These are phyloP conservation scores for Penicillium digitatum DNA, from an alignment of 2,329 filamentous ascomycete genomes.

Conservation along the genomic window DNA sequence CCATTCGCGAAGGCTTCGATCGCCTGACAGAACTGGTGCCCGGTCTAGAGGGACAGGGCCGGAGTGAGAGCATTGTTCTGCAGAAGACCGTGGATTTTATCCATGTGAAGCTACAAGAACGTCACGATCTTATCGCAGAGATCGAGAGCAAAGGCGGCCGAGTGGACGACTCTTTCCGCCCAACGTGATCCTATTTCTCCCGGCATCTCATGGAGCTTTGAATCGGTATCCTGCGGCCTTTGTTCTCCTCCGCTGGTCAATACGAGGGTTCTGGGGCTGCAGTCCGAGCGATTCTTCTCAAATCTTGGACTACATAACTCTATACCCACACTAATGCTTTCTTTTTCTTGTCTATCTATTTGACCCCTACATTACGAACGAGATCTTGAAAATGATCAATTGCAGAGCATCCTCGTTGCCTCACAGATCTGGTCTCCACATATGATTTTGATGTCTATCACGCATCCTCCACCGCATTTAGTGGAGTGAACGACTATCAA, in stretches of 20 bases:
- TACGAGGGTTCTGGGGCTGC: not conserved
- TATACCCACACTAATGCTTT: slow-evolving; percentile 14
- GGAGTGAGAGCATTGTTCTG: slow-evolving; percentile 81
- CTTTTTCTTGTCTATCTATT: slow-evolving; percentile 1
- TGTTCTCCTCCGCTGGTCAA: slow-evolving; percentile 3
- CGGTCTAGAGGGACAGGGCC: slow-evolving; percentile 74
- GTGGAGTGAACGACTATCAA: not conserved
- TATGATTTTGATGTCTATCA: not conserved
- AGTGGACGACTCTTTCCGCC: slow-evolving; percentile 45
- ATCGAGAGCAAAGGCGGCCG: slow-evolving; percentile 58
- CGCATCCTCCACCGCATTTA: not conserved
- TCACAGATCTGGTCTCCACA: not conserved
- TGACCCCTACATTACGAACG: not conserved
- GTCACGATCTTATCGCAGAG: slow-evolving; percentile 55
- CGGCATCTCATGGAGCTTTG: not conserved
- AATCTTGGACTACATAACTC: slow-evolving; percentile 7
- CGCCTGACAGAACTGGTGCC: slow-evolving; percentile 75
- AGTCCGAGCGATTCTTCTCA: slow-evolving; percentile 4
- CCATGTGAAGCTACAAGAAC: slow-evolving; percentile 56
- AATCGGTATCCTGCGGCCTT: not conserved
- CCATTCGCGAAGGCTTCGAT: slow-evolving; percentile 81
- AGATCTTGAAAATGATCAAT: not conserved
- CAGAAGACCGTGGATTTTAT: slow-evolving; percentile 66
- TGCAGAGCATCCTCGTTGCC: not conserved
- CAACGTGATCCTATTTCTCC: slow-evolving; percentile 15